These are phyloP conservation scores for Phlebiopsis gigantea DNA, from an alignment of 768 basidiomycete species.

Conservation along the genomic window DNA sequence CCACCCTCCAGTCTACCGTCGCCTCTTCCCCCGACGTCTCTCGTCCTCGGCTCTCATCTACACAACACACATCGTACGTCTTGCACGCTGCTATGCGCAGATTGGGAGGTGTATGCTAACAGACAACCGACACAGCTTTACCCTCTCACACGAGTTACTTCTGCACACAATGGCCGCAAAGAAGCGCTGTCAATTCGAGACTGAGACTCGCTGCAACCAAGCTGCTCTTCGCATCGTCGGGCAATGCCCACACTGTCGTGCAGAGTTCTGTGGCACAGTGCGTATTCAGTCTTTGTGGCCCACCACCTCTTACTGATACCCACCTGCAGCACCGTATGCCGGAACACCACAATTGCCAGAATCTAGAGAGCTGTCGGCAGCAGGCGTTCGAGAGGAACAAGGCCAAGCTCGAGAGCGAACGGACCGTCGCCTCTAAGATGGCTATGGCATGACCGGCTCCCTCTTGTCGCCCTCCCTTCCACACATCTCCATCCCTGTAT, in stretches of 20 bases:
- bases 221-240: conserved; percentile 82
- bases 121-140: conserved; percentile 1
- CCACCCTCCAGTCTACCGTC: conserved; percentile 10
- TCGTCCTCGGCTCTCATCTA: conserved; percentile 8
- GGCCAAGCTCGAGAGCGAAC: conserved; percentile 80
- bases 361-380: conserved; percentile 79
- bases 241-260: conserved; percentile 74
- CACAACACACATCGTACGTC: conserved; percentile 10
- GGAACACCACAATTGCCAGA: conserved; percentile 81
- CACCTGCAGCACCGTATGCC: conserved; percentile 73
- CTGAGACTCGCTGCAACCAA: conserved; percentile 60
- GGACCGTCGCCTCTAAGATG: conserved; percentile 84
- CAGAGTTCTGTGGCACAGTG: conserved; percentile 73
- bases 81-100: background rate
- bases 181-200: conserved; percentile 78
- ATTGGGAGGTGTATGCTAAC: conserved; percentile 5
- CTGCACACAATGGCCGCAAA: conserved; percentile 61
- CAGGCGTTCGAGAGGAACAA: conserved; percentile 89
- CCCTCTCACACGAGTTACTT: conserved; percentile 16
- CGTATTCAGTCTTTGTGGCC: conserved; percentile 26
- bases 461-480: conserved; percentile 9
- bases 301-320: conserved; percentile 2
- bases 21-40: conserved; percentile 9
- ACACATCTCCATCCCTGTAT: conserved; percentile 12
- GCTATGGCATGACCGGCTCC: conserved; percentile 52